Base-by-base conservation (phyloP, 2,329 filamentous ascomycete species). In the Pseudophaeomoniella oleicola region DNA sequence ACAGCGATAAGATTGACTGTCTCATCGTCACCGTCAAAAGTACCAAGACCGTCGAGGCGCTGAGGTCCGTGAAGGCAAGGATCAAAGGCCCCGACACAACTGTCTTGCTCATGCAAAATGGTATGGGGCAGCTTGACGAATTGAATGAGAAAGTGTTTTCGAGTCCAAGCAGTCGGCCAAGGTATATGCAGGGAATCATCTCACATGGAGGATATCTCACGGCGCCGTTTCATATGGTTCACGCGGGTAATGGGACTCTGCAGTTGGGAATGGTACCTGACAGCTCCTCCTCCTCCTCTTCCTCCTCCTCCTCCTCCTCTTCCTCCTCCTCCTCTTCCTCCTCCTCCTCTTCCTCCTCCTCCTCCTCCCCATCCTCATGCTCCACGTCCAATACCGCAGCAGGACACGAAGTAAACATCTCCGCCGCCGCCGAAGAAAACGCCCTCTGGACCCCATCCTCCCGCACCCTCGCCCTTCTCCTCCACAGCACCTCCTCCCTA, bases 1-100 rank as follows among this genome's bases (percentile, higher is more conserved):
- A 66, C 36, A 49, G 62, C 13, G 63, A 66, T 15, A 67, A 63
- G 14, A 81, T 94, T 30, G 61, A 70, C 43, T 82, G 84, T 50
- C 68, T 94, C 30, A 75, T 96, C 43, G 62, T 94, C 16, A 70
- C 81, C 2, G 82, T 79, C 18, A 94, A 94, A 57, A 73, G 85
- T 0, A 62, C 72, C 2, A 60, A 72, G 27, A 81, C 82, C 0
- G 55, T 82, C n/a, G 60, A 68, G 1, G 78, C 81, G 30, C 57
- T 94, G 11, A 62, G 71, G 4, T 58, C 71, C 1, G 72, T 93
- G 36, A 67, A 77, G 2, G 68, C 75, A 43, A 72, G 83, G 6
- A 59, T 92, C n/a, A 67, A 71, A 31, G 22, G 22, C 9, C 62
- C 69, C 2, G 62, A 74, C 17, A 84, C 80, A 1, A 81, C 83